Conservation (phyloP, 495 filamentous ascomycete genomes). For the Penicillium samsonianum region DNA sequence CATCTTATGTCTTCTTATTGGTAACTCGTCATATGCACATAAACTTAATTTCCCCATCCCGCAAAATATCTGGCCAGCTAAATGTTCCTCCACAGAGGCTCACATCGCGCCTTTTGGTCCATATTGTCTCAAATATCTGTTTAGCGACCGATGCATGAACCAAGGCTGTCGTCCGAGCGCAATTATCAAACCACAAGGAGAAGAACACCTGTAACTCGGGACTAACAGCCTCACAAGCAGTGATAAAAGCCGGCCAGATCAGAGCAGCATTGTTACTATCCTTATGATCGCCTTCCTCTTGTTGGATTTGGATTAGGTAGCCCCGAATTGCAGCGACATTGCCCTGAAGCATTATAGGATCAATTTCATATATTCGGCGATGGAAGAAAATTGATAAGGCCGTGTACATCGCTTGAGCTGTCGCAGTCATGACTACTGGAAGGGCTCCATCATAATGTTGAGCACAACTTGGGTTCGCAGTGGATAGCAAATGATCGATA, state of each 20-base stretch:
- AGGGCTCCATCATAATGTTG: not conserved
- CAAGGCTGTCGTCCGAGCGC: constrained; percentile 16
- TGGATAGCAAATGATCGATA: constrained; percentile 13
- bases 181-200: constrained; percentile 23
- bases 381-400: constrained; percentile 26
- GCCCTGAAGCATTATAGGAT: constrained; percentile 19
- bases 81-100: constrained; percentile 4
- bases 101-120: constrained; percentile 15
- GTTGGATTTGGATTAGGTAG: constrained; percentile 11
- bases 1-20: too few species aligned
- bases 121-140: constrained; percentile 20
- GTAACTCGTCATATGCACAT: constrained; percentile 17
- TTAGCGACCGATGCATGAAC: constrained; percentile 17
- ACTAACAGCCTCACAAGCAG: constrained; percentile 24
- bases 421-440: not conserved
- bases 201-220: constrained; percentile 19
- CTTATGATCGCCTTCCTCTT: constrained; percentile 1
- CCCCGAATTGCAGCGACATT: constrained; percentile 16
- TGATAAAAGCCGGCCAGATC: constrained; percentile 29
- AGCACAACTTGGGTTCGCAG: not conserved
- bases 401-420: constrained; percentile 24
- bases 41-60: constrained; percentile 20
- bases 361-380: constrained; percentile 26
- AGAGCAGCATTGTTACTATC: constrained; percentile 18
- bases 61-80: constrained; percentile 24